Evolutionary conservation across 306 rosid genomes (phyloP).

Genomic region (Trichosanthes truncata): DNA sequence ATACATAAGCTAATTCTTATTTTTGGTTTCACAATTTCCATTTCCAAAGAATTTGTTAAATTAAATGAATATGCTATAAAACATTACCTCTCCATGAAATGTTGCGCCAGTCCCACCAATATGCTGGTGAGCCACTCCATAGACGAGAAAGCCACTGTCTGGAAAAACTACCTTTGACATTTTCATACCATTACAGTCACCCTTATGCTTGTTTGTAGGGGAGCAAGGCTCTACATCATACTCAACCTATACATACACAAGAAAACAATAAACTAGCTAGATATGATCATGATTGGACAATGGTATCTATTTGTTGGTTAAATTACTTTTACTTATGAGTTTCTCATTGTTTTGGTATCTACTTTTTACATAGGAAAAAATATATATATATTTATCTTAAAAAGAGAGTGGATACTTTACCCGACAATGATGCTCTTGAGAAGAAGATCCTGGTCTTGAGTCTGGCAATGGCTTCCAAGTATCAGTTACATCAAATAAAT

Average conservation of each 20-base stretch:
- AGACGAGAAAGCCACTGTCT: constrained; percentile 48
- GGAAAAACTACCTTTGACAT: constrained; percentile 25
- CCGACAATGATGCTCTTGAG: constrained; percentile 28
- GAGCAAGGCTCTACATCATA: constrained; percentile 43
- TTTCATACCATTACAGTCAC: constrained; percentile 21
- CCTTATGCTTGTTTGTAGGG: background rate
- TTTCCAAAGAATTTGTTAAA: too few species aligned
- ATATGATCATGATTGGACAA: too few species aligned
- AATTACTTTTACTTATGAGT: too few species aligned
- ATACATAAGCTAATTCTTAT: too few species aligned
- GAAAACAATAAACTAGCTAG: background rate
- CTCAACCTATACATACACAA: constrained; percentile 31
- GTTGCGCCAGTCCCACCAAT: constrained; percentile 50
- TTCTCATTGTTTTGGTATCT: too few species aligned
- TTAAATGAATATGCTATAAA: too few species aligned
- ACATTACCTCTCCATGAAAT: constrained; percentile 55
- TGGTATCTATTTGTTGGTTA: too few species aligned
- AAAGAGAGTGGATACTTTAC: constrained; percentile 18
- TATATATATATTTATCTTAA: too few species aligned
- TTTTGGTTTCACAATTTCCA: too few species aligned
- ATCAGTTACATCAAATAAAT: constrained; percentile 60
- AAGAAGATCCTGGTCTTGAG: constrained; percentile 5
- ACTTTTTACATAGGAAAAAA: too few species aligned
- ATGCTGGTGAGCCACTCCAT: constrained; percentile 80
- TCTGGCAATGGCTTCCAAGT: constrained; percentile 8